Evolutionary conservation across 2,329 filamentous ascomycete genomes (phyloP).

Genomic region (Trichoderma cornu-damae): DNA sequence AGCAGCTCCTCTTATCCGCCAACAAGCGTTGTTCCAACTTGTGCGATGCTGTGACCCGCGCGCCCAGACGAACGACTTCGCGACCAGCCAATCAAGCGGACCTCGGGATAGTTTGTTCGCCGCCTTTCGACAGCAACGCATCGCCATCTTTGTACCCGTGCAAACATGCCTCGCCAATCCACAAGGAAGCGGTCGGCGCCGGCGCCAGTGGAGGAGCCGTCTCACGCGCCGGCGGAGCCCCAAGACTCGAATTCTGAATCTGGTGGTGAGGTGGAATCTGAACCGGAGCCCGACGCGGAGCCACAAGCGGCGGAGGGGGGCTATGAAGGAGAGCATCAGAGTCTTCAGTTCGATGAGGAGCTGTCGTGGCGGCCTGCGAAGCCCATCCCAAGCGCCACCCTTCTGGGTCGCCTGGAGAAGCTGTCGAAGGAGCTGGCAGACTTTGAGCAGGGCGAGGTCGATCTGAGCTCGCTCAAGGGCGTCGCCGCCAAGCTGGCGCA

Average conservation of each 20-base stretch:
- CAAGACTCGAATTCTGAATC: slow-evolving; percentile 7
- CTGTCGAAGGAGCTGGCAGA: slow-evolving; percentile 78
- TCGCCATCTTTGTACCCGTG: slow-evolving; percentile 20
- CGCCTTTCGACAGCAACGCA: slow-evolving; percentile 9
- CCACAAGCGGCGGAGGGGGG: slow-evolving; percentile 19
- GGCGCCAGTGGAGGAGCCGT: slow-evolving; percentile 9
- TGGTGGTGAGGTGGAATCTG: slow-evolving; percentile 6
- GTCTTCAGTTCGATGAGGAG: slow-evolving; percentile 75
- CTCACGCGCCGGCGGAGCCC: slow-evolving; percentile 2
- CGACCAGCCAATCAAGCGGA: slow-evolving; percentile 20
- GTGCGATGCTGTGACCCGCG: slow-evolving; percentile 26
- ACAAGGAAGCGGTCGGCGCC: slow-evolving; percentile 25
- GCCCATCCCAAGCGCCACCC: slow-evolving; percentile 75
- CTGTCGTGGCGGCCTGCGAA: slow-evolving; percentile 90
- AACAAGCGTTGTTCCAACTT: slow-evolving; percentile 14
- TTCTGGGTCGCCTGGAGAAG: slow-evolving; percentile 73
- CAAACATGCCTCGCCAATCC: slow-evolving; percentile 35
- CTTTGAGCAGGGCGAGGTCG: slow-evolving; percentile 80
- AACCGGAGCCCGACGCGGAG: slow-evolving; percentile 28
- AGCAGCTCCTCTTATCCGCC: slow-evolving; percentile 1
- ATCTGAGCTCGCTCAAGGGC: slow-evolving; percentile 74
- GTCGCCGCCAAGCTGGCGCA: slow-evolving; percentile 82
- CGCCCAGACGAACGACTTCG: slow-evolving; percentile 22
- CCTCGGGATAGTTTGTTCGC: slow-evolving; percentile 14
- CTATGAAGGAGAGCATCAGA: slow-evolving; percentile 30